Evolutionary conservation across 176 grass and related monocot genomes (phyloP).

Genomic region (Carex cristatella): DNA sequence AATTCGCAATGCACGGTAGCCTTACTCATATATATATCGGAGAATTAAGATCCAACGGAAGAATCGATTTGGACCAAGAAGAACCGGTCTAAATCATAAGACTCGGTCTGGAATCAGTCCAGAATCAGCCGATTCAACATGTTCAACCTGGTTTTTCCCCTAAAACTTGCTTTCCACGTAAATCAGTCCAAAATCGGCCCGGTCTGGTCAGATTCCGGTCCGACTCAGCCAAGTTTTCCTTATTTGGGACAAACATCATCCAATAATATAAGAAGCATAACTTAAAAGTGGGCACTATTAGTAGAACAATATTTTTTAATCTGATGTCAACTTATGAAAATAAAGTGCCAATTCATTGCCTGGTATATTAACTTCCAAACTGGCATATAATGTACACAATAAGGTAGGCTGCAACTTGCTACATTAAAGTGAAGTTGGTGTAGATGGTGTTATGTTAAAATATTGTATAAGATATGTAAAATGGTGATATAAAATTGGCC

Average conservation of each 20-base stretch:
- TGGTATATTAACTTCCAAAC: neutral
- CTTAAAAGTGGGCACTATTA: neutral
- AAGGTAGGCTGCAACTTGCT: neutral
- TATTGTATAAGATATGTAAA: neutral
- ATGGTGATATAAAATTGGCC: neutral
- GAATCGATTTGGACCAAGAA: no score
- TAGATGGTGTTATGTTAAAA: neutral
- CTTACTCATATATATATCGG: no score
- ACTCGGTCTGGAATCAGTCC: no score
- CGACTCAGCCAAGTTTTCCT: no score
- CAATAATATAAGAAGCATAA: neutral
- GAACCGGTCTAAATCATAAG: no score
- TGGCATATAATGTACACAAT: neutral
- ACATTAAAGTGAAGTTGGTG: neutral
- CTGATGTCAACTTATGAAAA: neutral
- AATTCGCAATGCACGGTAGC: no score
- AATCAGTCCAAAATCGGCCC: no score
- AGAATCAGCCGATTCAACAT: no score
- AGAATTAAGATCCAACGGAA: no score
- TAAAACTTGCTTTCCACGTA: no score
- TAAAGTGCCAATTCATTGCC: neutral
- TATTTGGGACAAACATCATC: neutral
- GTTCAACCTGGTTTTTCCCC: no score
- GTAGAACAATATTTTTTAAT: neutral
- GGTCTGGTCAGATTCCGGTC: no score